These are phyloP conservation scores for Ottelia alismoides DNA, from an alignment of 106 monocot species.

Conservation along the genomic window DNA sequence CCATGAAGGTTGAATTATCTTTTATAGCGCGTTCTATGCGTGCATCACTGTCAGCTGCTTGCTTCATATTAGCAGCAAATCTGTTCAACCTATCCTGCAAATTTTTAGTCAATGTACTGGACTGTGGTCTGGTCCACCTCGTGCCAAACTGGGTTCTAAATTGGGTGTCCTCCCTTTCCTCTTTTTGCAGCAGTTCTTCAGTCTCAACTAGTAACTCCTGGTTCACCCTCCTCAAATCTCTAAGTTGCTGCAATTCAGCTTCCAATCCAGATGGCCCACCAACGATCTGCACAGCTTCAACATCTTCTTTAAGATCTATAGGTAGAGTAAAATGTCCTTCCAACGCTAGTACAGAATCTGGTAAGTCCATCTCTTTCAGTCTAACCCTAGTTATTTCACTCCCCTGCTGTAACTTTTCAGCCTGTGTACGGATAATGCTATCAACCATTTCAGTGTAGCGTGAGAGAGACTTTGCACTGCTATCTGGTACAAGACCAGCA, in stretches of 20 bases:
- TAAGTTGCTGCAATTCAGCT: slow-evolving; percentile 42
- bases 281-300: slow-evolving; percentile 46
- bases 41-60: slow-evolving; percentile 30
- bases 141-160: slow-evolving; percentile 22
- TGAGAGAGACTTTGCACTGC: slow-evolving; percentile 37
- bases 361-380: slow-evolving; percentile 61
- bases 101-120: slow-evolving; percentile 22
- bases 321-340: slow-evolving; percentile 46
- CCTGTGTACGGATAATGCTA: slow-evolving; percentile 36
- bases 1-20: slow-evolving; percentile 19
- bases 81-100: slow-evolving; percentile 26
- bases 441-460: slow-evolving; percentile 62
- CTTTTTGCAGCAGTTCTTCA: slow-evolving; percentile 24
- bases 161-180: slow-evolving; percentile 16
- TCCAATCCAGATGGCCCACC: slow-evolving; percentile 51
- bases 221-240: slow-evolving; percentile 52
- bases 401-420: slow-evolving; percentile 48
- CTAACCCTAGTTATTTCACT: slow-evolving; percentile 54
- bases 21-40: slow-evolving; percentile 20
- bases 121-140: slow-evolving; percentile 25
- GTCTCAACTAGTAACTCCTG: slow-evolving; percentile 43
- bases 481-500: slow-evolving; percentile 34
- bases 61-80: slow-evolving; percentile 24
- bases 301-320: slow-evolving; percentile 41
- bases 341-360: slow-evolving; percentile 46